Conservation (phyloP, 176 grass and related monocot genomes). For the Triticum monococcum region DNA sequence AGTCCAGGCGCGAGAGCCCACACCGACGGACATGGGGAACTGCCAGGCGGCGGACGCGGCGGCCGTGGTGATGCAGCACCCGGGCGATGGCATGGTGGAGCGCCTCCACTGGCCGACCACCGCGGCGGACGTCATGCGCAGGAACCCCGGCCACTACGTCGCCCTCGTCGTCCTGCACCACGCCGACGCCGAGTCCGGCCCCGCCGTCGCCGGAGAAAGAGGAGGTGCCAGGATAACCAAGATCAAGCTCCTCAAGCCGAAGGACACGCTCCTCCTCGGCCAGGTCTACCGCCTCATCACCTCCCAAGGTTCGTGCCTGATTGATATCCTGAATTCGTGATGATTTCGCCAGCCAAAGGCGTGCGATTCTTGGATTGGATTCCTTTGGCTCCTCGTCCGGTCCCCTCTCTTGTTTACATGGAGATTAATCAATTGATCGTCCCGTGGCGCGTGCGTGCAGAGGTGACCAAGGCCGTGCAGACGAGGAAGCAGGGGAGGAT, state of each 20-base stretch:
- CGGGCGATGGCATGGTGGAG: too few species aligned
- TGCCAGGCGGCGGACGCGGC: slow-evolving; percentile 64
- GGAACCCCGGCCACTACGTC: too few species aligned
- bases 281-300: slow-evolving; percentile 91
- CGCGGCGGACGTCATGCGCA: too few species aligned
- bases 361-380: neutral
- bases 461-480: slow-evolving; percentile 22
- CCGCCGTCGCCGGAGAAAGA: neutral
- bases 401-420: neutral
- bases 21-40: slow-evolving; percentile 49
- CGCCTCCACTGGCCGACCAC: too few species aligned
- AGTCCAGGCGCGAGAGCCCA: neutral
- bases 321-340: too few species aligned
- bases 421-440: neutral
- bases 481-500: slow-evolving; percentile 52
- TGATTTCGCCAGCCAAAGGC: too few species aligned
- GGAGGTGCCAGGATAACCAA: slow-evolving; percentile 46
- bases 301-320: slow-evolving; percentile 40
- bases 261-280: slow-evolving; percentile 71
- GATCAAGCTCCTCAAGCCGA: slow-evolving; percentile 85
- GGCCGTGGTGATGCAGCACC: too few species aligned
- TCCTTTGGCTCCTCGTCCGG: neutral
- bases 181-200: neutral
- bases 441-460: neutral
- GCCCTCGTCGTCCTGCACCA: slow-evolving; percentile 6